phyloP scores from a whole-genome alignment of 2,329 filamentous ascomycete species.

The Mycogone perniciosa region DNA sequence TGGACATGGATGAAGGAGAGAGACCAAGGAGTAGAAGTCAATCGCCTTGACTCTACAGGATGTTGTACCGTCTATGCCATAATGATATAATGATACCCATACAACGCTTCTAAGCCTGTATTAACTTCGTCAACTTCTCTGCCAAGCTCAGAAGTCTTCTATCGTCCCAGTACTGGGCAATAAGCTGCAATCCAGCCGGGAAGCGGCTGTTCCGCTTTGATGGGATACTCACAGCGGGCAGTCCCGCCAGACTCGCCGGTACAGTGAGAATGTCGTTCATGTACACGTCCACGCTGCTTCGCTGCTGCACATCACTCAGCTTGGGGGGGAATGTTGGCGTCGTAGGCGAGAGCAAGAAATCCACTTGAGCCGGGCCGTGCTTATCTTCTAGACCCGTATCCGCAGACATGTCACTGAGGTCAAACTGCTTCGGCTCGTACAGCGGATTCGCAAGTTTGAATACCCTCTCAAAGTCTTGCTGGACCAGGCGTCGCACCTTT shows the following conservation, averaged over 20 bases:
- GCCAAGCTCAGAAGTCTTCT: slow-evolving; percentile 55
- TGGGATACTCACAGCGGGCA: slow-evolving; percentile 84
- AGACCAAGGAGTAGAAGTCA: slow-evolving; percentile 20
- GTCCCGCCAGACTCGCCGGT: slow-evolving; percentile 82
- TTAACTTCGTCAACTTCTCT: slow-evolving; percentile 32
- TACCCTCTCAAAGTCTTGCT: slow-evolving; percentile 76
- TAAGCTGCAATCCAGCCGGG: slow-evolving; percentile 60
- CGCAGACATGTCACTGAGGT: slow-evolving; percentile 55
- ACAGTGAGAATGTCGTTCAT: slow-evolving; percentile 96
- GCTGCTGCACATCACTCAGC: slow-evolving; percentile 49
- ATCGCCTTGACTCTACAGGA: slow-evolving; percentile 20
- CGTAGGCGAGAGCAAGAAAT: slow-evolving; percentile 83
- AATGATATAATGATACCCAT: too few relatives aligned
- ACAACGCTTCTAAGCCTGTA: slow-evolving; percentile 14
- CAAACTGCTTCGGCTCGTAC: slow-evolving; percentile 44
- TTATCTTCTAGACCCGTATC: slow-evolving; percentile 47
- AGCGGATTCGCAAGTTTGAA: slow-evolving; percentile 69
- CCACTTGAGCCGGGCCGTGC: slow-evolving; percentile 58
- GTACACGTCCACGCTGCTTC: slow-evolving; percentile 66
- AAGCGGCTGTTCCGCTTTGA: slow-evolving; percentile 25
- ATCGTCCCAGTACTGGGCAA: slow-evolving; percentile 79
- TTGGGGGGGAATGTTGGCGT: slow-evolving; percentile 69
- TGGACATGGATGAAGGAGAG: slow-evolving; percentile 34
- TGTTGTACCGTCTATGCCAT: too few relatives aligned
- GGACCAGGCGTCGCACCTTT: slow-evolving; percentile 74